Conservation (phyloP, 768 basidiomycete species). For the Termitomyces sp. region DNA sequence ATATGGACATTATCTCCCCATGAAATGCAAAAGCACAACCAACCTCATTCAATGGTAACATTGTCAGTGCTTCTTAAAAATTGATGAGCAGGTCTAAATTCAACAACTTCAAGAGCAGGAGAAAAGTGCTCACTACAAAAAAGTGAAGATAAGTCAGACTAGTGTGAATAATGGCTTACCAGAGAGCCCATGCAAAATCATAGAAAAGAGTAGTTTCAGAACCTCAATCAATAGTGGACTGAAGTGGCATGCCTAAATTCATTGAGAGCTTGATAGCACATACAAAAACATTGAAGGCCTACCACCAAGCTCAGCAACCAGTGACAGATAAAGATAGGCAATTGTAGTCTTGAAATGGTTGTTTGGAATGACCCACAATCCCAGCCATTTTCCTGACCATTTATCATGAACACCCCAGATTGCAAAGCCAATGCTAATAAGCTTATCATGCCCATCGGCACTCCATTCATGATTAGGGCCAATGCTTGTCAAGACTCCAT, state of each 20-base stretch:
- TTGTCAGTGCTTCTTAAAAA: conserved; percentile 27
- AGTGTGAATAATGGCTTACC: too few relatives aligned
- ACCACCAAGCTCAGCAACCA: conserved; percentile 18
- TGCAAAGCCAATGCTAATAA: conserved; percentile 24
- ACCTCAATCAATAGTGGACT: not conserved
- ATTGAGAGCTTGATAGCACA: not conserved
- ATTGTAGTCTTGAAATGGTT: conserved; percentile 19
- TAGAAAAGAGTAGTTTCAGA: not conserved
- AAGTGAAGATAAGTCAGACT: not conserved
- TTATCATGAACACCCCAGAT: conserved; percentile 22
- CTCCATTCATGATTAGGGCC: conserved; percentile 26
- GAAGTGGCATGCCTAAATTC: not conserved
- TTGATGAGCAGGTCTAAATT: conserved; percentile 22
- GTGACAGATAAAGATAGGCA: conserved; percentile 20
- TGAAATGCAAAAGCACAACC: conserved; percentile 26
- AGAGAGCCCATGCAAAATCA: not conserved
- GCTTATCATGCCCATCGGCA: conserved; percentile 29
- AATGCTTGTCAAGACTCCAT: conserved; percentile 9
- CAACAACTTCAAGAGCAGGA: conserved; percentile 15
- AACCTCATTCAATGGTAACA: conserved; percentile 27
- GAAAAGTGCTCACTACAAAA: conserved; percentile 19
- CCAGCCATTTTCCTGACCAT: conserved; percentile 21
- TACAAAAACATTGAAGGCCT: conserved; percentile 11
- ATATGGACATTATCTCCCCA: conserved; percentile 26
- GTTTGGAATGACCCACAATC: conserved; percentile 24